These are phyloP conservation scores for Blastobotrys proliferans DNA, from an alignment of 1,139 yeast genomes.

Conservation along the genomic window DNA sequence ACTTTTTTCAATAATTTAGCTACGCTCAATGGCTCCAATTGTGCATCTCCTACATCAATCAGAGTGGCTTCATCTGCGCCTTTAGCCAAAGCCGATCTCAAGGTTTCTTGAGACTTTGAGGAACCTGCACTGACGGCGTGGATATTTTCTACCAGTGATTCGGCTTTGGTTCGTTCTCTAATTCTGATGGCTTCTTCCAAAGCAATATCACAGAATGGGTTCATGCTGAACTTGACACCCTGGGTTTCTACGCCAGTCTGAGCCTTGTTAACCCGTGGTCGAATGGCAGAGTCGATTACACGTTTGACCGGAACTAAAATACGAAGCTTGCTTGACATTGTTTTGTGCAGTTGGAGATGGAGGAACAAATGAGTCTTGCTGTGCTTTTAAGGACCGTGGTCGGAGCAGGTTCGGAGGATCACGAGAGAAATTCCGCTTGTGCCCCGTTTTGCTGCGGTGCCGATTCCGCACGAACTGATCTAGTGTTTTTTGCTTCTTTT, in stretches of 20 bases:
- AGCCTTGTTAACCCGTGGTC: conserved; percentile 87
- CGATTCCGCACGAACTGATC: too few species aligned
- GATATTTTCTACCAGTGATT: conserved; percentile 59
- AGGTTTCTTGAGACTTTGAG: conserved; percentile 77
- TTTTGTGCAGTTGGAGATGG: neutral
- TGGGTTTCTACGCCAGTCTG: conserved; percentile 82
- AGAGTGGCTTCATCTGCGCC: conserved; percentile 87
- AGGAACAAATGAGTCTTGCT: neutral
- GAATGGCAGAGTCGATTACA: conserved; percentile 88
- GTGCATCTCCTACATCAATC: conserved; percentile 67
- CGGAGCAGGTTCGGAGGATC: too few species aligned
- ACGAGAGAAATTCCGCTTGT: too few species aligned
- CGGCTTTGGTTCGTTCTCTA: conserved; percentile 60
- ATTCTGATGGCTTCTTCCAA: conserved; percentile 84
- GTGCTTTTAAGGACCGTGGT: neutral
- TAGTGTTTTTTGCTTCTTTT: too few species aligned
- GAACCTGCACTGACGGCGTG: conserved; percentile 95
- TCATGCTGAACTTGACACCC: conserved; percentile 89
- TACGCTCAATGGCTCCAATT: conserved; percentile 82
- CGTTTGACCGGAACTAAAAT: conserved; percentile 92
- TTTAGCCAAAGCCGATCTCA: conserved; percentile 88
- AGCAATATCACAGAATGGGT: conserved; percentile 97
- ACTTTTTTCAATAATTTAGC: conserved; percentile 78
- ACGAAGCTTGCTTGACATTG: conserved; percentile 44
- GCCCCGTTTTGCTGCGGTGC: too few species aligned